A percentile compares a stretch with the other conserved stretches of the same genome.
Evolutionary conservation across 192 early-diverging fungal genomes (phyloP).

Genomic region (Diversispora epigaea): DNA sequence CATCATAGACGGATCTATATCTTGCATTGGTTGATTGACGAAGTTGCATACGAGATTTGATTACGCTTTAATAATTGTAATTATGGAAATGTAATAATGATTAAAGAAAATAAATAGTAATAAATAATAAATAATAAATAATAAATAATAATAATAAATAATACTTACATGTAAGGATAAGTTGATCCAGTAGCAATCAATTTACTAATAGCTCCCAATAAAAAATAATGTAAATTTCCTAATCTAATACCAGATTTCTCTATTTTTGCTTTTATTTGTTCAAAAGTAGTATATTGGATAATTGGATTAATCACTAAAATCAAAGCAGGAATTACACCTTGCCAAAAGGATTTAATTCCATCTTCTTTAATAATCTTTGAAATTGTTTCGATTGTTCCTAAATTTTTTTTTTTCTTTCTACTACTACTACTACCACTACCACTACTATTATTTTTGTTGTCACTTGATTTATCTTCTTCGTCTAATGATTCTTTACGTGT

Average conservation of each 20-base stretch:
- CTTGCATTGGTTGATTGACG: conserved; percentile 73
- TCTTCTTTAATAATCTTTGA: conserved; percentile 84
- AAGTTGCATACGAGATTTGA: conserved; percentile 98
- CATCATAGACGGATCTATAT: conserved; percentile 84
- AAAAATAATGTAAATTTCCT: conserved; percentile 87
- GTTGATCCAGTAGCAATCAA: conserved; percentile 92
- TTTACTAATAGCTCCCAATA: conserved; percentile 94
- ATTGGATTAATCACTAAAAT: conserved; percentile 99
- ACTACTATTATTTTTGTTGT: no score
- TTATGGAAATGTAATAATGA: conserved; percentile 12
- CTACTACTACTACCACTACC: no score
- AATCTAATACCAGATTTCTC: conserved; percentile 56
- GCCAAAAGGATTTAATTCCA: conserved; percentile 84
- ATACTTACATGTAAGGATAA: conserved; percentile 91
- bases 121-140: neutral
- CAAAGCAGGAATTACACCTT: conserved; percentile 90
- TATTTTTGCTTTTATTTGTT: conserved; percentile 79
- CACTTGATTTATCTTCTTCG: conserved; percentile 43
- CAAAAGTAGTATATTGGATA: conserved; percentile 99
- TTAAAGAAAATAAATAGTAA: neutral
- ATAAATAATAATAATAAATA: neutral
- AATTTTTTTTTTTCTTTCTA: conserved; percentile 33
- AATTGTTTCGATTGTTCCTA: conserved; percentile 54
- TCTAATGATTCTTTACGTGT: conserved; percentile 71
- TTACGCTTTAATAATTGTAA: conserved; percentile 54